Base-by-base conservation (phyloP, 495 filamentous ascomycete genomes). In the Neurospora sp. region DNA sequence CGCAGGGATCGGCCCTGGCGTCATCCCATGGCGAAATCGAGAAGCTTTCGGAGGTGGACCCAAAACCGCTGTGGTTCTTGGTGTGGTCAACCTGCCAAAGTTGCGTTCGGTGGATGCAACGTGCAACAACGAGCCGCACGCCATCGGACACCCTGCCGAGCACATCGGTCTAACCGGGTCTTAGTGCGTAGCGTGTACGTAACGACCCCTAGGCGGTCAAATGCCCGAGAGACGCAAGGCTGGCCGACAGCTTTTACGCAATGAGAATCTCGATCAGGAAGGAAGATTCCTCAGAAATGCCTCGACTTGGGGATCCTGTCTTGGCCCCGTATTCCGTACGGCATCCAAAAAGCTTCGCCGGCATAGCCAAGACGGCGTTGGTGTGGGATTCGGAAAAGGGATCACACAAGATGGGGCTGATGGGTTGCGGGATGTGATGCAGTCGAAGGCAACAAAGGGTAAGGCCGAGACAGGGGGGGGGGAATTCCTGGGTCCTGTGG, bases 351-450 rank as follows among this genome's bases (percentile, higher is more conserved):
- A 37, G 53, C 53, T 65, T 65, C 53, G 53, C 53, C 27, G 53
- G 53, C 22, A 16, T 61, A 31, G 53, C 53, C 53, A 65, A 65
- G 53, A 65, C 27, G 27, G 53, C 27, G 53, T 59, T 65, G 53
- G 53, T 35, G 53, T 65, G 53, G 53, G 53, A 65, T 65, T 37
- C 53, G 53, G 53, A 72, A 37, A n/a, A 12, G 20, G 39, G 10
- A 12, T 70, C 39, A 41, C 39, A 69, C 22, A 45, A 45, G 42
- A 35, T 18, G 65, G 68, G 31, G n/a, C 37, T 72, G 73, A 72
- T 71, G 73, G 59, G 73, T 69, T 69, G 39, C 27, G 27, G 31
- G 68, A 31, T 35, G 53, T 39, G 71, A 61, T 61, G 38, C 35
- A 39, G 53, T 69, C n/a, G 53, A 40, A 20, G 68, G 53, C 37